A percentile compares a stretch with the other conserved stretches of the same genome.
phyloP scores from a whole-genome alignment of 176 grass and related monocot species.

The Tillandsia leiboldiana region DNA sequence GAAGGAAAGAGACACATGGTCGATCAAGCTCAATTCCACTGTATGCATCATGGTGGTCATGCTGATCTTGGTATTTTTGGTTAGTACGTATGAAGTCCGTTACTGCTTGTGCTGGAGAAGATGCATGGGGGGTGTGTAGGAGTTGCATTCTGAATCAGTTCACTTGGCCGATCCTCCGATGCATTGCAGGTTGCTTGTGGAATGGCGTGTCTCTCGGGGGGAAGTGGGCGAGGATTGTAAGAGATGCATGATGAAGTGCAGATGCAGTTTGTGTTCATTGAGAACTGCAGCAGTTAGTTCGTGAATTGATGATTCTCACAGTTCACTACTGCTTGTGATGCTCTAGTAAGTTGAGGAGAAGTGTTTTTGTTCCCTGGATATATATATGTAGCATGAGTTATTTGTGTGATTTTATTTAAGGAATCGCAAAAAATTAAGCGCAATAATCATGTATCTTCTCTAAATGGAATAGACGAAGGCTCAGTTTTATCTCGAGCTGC shows the following conservation, averaged over 20 bases:
- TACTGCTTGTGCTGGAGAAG: background rate
- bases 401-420: too few relatives aligned
- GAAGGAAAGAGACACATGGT: too few relatives aligned
- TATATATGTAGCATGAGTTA: too few relatives aligned
- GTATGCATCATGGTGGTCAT: background rate
- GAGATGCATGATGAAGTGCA: constrained; percentile 2
- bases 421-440: too few relatives aligned
- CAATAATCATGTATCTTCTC: too few relatives aligned
- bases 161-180: background rate
- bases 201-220: background rate
- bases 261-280: constrained; percentile 3
- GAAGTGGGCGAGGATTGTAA: constrained; percentile 6
- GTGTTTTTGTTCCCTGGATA: too few relatives aligned
- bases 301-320: too few relatives aligned
- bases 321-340: too few relatives aligned
- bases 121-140: background rate
- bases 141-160: background rate
- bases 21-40: too few relatives aligned
- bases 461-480: too few relatives aligned
- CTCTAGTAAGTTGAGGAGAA: too few relatives aligned
- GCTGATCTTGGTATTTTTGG: background rate
- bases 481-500: too few relatives aligned
- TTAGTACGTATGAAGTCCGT: background rate
- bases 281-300: background rate
- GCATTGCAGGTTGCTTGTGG: constrained; percentile 12